A percentile compares a stretch with the other conserved stretches of the same genome.
Evolutionary conservation across 2,329 filamentous ascomycete species (phyloP).

Genomic region (Lomentospora prolificans): DNA sequence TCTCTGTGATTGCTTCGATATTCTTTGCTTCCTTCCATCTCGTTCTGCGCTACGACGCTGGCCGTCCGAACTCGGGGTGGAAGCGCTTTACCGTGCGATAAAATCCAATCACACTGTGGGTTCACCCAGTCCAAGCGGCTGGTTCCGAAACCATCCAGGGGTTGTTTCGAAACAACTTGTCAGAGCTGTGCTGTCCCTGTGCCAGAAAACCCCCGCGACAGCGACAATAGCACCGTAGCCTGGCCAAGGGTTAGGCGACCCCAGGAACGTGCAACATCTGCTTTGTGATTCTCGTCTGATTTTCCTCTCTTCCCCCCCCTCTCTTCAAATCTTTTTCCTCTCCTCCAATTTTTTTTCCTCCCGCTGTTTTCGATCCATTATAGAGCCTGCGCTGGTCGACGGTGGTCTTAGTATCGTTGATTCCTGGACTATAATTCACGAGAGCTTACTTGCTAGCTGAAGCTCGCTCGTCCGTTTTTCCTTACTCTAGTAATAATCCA

Average conservation of each 20-base stretch:
- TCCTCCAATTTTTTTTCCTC: background rate
- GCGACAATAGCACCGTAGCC: background rate
- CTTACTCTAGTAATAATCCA: background rate
- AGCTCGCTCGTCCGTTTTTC: background rate
- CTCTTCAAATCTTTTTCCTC: background rate
- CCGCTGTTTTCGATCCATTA: background rate
- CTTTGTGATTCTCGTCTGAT: slow-evolving; percentile 4
- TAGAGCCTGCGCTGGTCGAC: slow-evolving; percentile 2
- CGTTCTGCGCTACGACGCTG: too few species aligned
- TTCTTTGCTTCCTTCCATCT: background rate
- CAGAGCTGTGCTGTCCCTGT: background rate
- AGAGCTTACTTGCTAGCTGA: background rate
- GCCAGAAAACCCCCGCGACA: background rate
- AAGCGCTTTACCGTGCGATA: background rate
- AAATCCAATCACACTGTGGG: background rate
- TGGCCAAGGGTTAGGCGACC: background rate
- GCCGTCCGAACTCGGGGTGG: background rate
- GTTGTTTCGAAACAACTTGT: slow-evolving; percentile 7
- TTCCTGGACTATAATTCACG: background rate
- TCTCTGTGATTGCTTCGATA: background rate
- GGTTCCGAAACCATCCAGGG: slow-evolving; percentile 8
- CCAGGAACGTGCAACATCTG: background rate
- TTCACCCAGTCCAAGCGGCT: slow-evolving; percentile 3
- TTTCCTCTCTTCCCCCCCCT: background rate
- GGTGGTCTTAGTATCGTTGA: background rate